These are phyloP conservation scores for Bruguiera parviflora DNA, from an alignment of 345 rosid genomes.

Conservation along the genomic window DNA sequence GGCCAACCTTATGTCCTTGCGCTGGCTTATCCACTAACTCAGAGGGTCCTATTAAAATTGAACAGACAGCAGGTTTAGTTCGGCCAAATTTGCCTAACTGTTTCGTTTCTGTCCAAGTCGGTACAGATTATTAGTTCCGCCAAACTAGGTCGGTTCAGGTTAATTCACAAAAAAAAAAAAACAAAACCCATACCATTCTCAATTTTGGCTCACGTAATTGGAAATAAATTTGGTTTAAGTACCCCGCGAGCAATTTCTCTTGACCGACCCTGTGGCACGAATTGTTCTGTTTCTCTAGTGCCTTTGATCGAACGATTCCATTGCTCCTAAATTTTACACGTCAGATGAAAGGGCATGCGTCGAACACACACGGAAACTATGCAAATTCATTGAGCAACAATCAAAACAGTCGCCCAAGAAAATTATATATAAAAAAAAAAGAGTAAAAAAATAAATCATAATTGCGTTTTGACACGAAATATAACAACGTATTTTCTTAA, in stretches of 20 bases:
- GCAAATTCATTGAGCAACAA: too few species aligned
- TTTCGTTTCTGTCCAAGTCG: background rate
- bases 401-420: background rate
- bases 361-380: slow-evolving; percentile 5
- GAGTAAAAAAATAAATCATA: background rate
- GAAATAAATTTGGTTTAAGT: background rate
- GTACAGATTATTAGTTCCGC: too few species aligned
- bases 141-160: too few species aligned
- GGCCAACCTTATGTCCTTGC: too few species aligned
- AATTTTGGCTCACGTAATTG: too few species aligned
- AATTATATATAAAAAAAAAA: too few species aligned
- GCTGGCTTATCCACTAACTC: background rate
- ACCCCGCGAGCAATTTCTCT: too few species aligned
- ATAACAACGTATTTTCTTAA: too few species aligned
- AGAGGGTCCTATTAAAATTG: background rate
- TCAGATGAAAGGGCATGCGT: slow-evolving; percentile 27
- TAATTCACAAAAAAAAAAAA: too few species aligned
- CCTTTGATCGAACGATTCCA: slow-evolving; percentile 16
- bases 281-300: background rate
- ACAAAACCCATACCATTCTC: background rate
- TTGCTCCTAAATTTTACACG: background rate
- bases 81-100: background rate
- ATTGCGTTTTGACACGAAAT: too few species aligned
- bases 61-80: background rate
- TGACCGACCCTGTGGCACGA: too few species aligned